phyloP scores from a whole-genome alignment of 2,329 filamentous ascomycete genomes.

The Trichoderma atrobrunneum region DNA sequence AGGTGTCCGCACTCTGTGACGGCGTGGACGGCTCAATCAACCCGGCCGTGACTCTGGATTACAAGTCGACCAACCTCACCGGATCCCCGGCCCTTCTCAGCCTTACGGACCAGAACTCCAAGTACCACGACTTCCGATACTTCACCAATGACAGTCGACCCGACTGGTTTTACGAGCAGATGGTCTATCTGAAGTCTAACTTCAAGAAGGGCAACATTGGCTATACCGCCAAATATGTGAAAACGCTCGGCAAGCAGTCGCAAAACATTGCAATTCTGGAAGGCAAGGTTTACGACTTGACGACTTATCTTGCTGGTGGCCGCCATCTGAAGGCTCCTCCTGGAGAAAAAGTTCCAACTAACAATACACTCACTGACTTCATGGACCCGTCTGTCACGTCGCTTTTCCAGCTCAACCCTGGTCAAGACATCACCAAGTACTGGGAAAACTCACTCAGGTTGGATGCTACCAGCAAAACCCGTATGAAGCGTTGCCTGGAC shows the following conservation, averaged over 20 bases:
- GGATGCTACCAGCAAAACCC: conserved; percentile 51
- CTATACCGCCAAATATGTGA: conserved; percentile 75
- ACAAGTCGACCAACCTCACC: conserved; percentile 71
- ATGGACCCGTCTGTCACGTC: conserved; percentile 73
- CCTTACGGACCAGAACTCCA: conserved; percentile 66
- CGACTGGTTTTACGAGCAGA: conserved; percentile 91
- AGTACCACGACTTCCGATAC: conserved; percentile 90
- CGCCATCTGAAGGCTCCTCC: conserved; percentile 58
- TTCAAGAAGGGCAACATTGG: conserved; percentile 87
- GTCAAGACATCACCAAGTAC: conserved; percentile 76
- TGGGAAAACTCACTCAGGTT: conserved; percentile 68
- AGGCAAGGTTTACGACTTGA: conserved; percentile 82
- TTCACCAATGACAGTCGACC: conserved; percentile 77
- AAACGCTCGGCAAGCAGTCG: conserved; percentile 60
- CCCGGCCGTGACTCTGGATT: conserved; percentile 78
- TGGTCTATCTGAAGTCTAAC: conserved; percentile 70
- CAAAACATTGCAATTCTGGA: conserved; percentile 76
- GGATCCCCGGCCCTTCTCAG: conserved; percentile 64
- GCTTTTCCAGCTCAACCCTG: conserved; percentile 74
- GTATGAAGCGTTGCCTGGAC: conserved; percentile 82
- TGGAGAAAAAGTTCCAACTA: conserved; percentile 47
- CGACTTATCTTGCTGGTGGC: conserved; percentile 75
- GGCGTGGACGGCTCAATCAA: conserved; percentile 66
- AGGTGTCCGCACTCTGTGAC: conserved; percentile 87
- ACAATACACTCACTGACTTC: conserved; percentile 64